phyloP scores from a whole-genome alignment of 805 yeast species.

The Candida xiaguanensis region DNA sequence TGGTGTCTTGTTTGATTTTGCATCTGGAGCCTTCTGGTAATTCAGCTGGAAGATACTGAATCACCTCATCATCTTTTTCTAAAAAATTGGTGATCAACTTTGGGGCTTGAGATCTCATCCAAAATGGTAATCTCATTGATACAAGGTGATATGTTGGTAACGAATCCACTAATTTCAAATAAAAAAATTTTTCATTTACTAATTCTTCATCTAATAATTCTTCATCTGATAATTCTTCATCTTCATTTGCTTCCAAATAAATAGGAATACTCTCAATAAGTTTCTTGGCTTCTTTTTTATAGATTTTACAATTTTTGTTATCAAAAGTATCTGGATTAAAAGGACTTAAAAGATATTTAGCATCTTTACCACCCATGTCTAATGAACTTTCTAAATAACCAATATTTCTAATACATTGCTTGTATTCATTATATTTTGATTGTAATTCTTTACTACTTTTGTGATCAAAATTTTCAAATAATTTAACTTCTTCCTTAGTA shows the following conservation, averaged over 20 bases:
- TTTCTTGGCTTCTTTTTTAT: neutral
- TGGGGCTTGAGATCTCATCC: neutral
- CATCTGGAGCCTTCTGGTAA: neutral
- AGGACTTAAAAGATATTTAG: neutral
- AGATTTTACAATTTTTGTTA: neutral
- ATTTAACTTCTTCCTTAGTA: neutral
- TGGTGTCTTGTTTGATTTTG: conserved; percentile 1
- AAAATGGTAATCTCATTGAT: neutral
- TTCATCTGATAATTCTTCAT: too few species aligned
- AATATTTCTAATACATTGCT: neutral
- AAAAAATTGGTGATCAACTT: neutral
- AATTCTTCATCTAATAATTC: too few species aligned
- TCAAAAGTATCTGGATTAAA: neutral
- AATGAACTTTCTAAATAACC: neutral
- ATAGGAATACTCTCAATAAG: neutral
- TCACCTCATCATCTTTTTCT: neutral
- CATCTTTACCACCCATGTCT: neutral
- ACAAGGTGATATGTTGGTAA: neutral
- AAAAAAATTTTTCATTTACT: neutral
- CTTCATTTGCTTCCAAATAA: neutral
- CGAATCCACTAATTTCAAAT: neutral
- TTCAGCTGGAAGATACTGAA: conserved; percentile 1
- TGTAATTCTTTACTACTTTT: neutral
- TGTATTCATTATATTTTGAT: neutral
- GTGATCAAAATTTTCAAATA: neutral